phyloP scores from a whole-genome alignment of 202 grass and related monocot species.

The Brachypodium distachyon region DNA sequence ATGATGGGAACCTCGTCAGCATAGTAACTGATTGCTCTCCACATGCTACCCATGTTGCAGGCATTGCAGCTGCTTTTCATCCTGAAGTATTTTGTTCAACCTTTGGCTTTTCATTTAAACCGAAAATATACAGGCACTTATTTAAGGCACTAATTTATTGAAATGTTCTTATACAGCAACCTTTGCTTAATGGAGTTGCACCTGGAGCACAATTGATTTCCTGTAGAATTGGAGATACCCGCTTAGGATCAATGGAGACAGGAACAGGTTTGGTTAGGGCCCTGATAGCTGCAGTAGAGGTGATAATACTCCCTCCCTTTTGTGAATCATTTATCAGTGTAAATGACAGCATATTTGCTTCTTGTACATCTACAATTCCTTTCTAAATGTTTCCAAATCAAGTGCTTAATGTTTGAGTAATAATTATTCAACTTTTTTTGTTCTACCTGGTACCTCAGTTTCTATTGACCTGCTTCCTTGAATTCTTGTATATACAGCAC shows the following conservation, averaged over 20 bases:
- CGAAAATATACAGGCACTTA: constrained; percentile 5
- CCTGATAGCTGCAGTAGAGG: constrained; percentile 95
- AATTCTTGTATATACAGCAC: constrained; percentile 60
- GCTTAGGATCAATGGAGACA: constrained; percentile 98
- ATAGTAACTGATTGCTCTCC: constrained; percentile 98
- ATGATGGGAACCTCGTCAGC: constrained; percentile 93
- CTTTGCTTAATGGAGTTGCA: constrained; percentile 89
- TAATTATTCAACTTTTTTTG: background rate
- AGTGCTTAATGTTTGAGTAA: background rate
- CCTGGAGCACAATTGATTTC: constrained; percentile 97
- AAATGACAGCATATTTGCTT: constrained; percentile 13
- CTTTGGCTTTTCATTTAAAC: constrained; percentile 17
- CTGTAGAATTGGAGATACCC: constrained; percentile 95
- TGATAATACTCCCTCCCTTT: constrained; percentile 27
- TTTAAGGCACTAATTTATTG: constrained; percentile 9
- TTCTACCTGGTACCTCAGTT: constrained; percentile 1
- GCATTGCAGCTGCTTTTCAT: constrained; percentile 95
- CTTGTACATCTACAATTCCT: background rate
- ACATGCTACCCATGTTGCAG: constrained; percentile 92
- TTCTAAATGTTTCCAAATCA: constrained; percentile 1
- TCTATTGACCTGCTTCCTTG: constrained; percentile 8
- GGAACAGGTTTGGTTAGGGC: constrained; percentile 87
- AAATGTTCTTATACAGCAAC: constrained; percentile 52
- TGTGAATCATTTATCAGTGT: constrained; percentile 11
- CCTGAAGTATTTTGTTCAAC: constrained; percentile 56